phyloP scores from a whole-genome alignment of 495 filamentous ascomycete species.

The Hypoxylon lenormandii region DNA sequence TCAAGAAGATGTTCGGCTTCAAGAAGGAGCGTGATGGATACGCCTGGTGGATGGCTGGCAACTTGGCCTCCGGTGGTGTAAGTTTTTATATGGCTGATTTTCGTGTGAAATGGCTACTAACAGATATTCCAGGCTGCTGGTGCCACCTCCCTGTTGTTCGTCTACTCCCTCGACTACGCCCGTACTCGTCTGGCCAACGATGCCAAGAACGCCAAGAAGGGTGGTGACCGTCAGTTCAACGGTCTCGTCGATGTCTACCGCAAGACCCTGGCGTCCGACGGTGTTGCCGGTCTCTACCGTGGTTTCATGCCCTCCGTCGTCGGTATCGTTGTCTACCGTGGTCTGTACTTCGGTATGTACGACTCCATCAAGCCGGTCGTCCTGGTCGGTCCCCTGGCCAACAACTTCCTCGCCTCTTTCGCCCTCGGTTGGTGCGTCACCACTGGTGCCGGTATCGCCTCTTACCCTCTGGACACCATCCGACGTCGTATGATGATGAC shows the following conservation, averaged over 20 bases:
- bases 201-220: conserved; percentile 94
- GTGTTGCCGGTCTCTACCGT: conserved; percentile 99
- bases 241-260: conserved; percentile 98
- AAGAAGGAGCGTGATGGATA: conserved; percentile 99
- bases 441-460: conserved; percentile 99
- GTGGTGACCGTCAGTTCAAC: conserved; percentile 99
- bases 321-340: conserved; percentile 99
- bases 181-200: conserved; percentile 99
- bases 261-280: conserved; percentile 98
- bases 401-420: conserved; percentile 99
- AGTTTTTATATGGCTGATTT: conserved; percentile 54
- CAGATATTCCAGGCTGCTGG: conserved; percentile 76
- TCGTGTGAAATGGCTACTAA: conserved; percentile 8
- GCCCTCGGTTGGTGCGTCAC: conserved; percentile 98
- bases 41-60: conserved; percentile 98
- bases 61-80: conserved; percentile 99
- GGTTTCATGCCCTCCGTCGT: conserved; percentile 99
- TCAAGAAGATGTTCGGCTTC: conserved; percentile 99
- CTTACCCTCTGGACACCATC: conserved; percentile 99
- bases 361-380: conserved; percentile 99
- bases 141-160: conserved; percentile 99
- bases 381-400: conserved; percentile 89
- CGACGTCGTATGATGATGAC: conserved; percentile 99
- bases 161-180: conserved; percentile 99
- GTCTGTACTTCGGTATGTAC: conserved; percentile 99